These are phyloP conservation scores for Ophiostoma pallidulum DNA, from an alignment of 2,329 filamentous ascomycete genomes.

Conservation along the genomic window DNA sequence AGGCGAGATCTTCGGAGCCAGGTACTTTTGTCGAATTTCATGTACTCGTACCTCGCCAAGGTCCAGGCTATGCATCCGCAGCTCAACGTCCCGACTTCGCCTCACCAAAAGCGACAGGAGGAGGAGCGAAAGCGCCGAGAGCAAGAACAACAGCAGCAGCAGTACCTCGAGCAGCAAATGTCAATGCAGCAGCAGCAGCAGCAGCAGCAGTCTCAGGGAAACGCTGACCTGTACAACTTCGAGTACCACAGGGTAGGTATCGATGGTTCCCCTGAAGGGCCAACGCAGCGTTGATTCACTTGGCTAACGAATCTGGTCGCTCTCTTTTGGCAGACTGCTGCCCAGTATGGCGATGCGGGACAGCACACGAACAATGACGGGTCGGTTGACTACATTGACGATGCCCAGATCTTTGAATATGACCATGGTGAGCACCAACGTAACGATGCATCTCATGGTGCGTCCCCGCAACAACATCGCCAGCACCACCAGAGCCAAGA, in stretches of 20 bases:
- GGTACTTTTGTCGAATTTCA: constrained; percentile 95
- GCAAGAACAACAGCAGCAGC: constrained; percentile 34
- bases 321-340: constrained; percentile 20
- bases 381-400: constrained; percentile 24
- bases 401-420: constrained; percentile 27
- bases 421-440: constrained; percentile 22
- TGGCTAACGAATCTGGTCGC: background rate
- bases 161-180: constrained; percentile 34
- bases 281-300: too few relatives aligned
- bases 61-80: constrained; percentile 98
- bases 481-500: constrained; percentile 2
- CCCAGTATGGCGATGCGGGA: constrained; percentile 23
- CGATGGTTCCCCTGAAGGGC: too few relatives aligned
- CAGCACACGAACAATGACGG: constrained; percentile 17
- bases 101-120: constrained; percentile 38
- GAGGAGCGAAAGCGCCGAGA: constrained; percentile 40
- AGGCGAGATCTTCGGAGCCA: constrained; percentile 86
- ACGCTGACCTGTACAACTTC: constrained; percentile 25
- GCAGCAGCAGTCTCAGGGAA: constrained; percentile 17
- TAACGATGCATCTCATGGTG: background rate
- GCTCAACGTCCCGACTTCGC: constrained; percentile 78
- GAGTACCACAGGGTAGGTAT: constrained; percentile 28
- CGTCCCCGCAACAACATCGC: background rate
- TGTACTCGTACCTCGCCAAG: constrained; percentile 98
- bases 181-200: constrained; percentile 23